Conservation (phyloP, 2,329 filamentous ascomycete genomes). For the Fusarium pilosicola region DNA sequence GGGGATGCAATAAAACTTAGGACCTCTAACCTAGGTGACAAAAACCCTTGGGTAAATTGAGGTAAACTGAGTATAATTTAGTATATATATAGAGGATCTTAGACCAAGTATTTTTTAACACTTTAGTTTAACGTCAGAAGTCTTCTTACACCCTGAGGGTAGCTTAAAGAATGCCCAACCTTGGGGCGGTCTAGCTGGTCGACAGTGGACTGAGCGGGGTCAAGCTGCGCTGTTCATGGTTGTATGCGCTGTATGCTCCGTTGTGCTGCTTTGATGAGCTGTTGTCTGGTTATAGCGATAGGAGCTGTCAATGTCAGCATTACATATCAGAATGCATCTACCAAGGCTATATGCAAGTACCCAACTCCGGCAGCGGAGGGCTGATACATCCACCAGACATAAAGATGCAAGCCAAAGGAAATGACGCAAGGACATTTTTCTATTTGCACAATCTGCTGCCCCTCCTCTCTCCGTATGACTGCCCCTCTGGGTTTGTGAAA, state of each 20-base stretch:
- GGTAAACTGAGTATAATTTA: too few relatives aligned
- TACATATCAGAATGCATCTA: conserved; percentile 7
- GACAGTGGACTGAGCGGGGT: conserved; percentile 26
- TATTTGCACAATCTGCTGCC: conserved; percentile 21
- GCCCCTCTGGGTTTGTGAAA: not conserved
- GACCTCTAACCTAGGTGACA: too few relatives aligned
- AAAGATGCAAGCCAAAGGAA: conserved; percentile 29
- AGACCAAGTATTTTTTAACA: too few relatives aligned
- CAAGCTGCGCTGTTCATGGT: conserved; percentile 28
- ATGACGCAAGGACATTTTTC: conserved; percentile 43
- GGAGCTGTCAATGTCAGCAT: conserved; percentile 14
- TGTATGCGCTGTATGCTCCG: conserved; percentile 13
- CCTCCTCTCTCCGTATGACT: conserved; percentile 22
- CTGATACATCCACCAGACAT: not conserved
- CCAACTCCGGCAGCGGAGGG: conserved; percentile 22
- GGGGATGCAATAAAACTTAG: too few relatives aligned
- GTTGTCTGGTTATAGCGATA: conserved; percentile 20
- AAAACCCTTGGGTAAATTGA: too few relatives aligned
- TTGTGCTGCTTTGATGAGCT: conserved; percentile 10
- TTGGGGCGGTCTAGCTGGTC: conserved; percentile 28
- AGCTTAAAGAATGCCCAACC: conserved; percentile 30
- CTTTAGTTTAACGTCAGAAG: too few relatives aligned
- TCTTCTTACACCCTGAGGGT: too few relatives aligned
- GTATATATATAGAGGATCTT: too few relatives aligned
- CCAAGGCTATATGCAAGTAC: conserved; percentile 6